Percentiles rank a stretch among this genome's conserved stretches.
These are phyloP conservation scores for Scheffersomyces lignosus DNA, from an alignment of 805 yeast species.

Conservation along the genomic window DNA sequence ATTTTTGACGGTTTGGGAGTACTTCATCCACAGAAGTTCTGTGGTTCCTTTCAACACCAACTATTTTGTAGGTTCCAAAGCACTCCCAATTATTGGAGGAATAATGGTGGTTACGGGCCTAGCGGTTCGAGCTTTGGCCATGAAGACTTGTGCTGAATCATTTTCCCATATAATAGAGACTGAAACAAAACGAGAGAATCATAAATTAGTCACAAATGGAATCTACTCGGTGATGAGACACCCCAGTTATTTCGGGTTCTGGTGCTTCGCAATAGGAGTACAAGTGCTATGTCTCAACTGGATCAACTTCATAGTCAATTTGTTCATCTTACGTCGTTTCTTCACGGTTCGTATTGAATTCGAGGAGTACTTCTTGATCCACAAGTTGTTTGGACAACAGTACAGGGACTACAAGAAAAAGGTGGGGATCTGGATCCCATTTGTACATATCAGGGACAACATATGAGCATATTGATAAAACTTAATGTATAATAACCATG, in stretches of 20 bases:
- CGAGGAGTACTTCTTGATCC: slow-evolving; percentile 34
- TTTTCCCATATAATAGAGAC: slow-evolving; percentile 35
- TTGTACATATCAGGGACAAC: slow-evolving; percentile 9
- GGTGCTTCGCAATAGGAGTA: slow-evolving; percentile 31
- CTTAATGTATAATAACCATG: background rate
- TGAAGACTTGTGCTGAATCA: slow-evolving; percentile 33
- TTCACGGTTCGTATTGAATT: slow-evolving; percentile 30
- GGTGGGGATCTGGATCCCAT: slow-evolving; percentile 32
- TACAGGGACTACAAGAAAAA: slow-evolving; percentile 23
- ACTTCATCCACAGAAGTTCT: slow-evolving; percentile 6
- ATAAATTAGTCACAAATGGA: slow-evolving; percentile 30
- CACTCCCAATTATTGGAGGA: slow-evolving; percentile 11
- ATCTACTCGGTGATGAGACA: slow-evolving; percentile 32
- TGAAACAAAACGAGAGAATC: slow-evolving; percentile 5
- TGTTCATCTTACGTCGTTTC: slow-evolving; percentile 22
- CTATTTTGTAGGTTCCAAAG: background rate
- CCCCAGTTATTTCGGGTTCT: slow-evolving; percentile 42
- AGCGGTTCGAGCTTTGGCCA: slow-evolving; percentile 25
- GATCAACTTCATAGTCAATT: slow-evolving; percentile 14
- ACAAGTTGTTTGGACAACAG: slow-evolving; percentile 25
- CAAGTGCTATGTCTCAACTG: slow-evolving; percentile 27
- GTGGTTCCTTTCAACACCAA: background rate
- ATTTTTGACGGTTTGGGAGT: slow-evolving; percentile 22
- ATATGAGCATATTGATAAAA: background rate
- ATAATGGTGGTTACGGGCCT: slow-evolving; percentile 23